Percentiles rank a stretch among this genome's conserved stretches.
Conservation (phyloP, 2,329 filamentous ascomycete genomes). For the Chrysosphaeria jannelii region DNA sequence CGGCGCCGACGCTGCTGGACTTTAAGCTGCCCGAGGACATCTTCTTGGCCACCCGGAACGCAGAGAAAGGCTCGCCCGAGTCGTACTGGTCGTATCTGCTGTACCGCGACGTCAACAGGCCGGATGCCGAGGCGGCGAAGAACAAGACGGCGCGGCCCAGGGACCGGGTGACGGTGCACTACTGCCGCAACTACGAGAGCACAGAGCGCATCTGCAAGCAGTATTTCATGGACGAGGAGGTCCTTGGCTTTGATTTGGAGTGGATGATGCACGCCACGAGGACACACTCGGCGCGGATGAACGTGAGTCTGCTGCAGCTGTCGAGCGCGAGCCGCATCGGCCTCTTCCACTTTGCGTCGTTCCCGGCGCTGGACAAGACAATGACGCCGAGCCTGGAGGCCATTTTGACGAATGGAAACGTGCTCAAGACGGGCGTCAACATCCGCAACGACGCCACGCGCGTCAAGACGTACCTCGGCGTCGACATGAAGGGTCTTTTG, state of each 20-base stretch:
- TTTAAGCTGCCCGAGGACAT: slow-evolving; percentile 17
- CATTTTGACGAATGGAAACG: slow-evolving; percentile 37
- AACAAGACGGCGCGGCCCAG: not conserved
- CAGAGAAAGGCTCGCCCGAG: slow-evolving; percentile 12
- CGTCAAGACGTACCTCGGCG: slow-evolving; percentile 30
- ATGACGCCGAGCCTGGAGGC: slow-evolving; percentile 38
- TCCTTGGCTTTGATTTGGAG: slow-evolving; percentile 77
- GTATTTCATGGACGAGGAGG: slow-evolving; percentile 34
- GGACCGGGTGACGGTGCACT: slow-evolving; percentile 34
- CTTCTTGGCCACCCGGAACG: slow-evolving; percentile 18
- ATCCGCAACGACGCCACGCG: slow-evolving; percentile 43
- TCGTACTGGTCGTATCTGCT: slow-evolving; percentile 40
- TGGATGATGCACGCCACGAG: slow-evolving; percentile 30
- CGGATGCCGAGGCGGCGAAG: not conserved
- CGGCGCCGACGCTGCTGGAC: slow-evolving; percentile 11
- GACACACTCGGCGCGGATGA: slow-evolving; percentile 23
- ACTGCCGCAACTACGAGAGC: slow-evolving; percentile 36
- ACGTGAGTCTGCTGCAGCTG: slow-evolving; percentile 59
- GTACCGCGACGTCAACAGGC: slow-evolving; percentile 19
- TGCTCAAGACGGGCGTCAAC: slow-evolving; percentile 50
- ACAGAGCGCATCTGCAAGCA: slow-evolving; percentile 34
- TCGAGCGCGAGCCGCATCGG: slow-evolving; percentile 48
- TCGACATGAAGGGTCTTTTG: slow-evolving; percentile 36
- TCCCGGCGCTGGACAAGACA: slow-evolving; percentile 11
- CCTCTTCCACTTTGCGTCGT: slow-evolving; percentile 53